These are phyloP conservation scores for Solanum piurae DNA, from an alignment of 257 asterid species.

Conservation along the genomic window DNA sequence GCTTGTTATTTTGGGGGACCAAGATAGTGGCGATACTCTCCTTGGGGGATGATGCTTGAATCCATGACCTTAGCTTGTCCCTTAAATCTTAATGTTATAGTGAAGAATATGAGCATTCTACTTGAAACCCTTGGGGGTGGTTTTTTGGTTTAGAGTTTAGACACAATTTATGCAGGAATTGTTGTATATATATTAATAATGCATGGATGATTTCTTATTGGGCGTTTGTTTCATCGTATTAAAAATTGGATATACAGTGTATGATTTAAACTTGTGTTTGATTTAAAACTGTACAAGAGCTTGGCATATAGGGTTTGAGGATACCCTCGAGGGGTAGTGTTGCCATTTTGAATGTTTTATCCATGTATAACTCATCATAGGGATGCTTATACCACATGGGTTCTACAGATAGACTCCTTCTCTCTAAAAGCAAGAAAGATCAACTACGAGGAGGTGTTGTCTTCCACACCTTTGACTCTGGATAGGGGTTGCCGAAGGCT, in stretches of 20 bases:
- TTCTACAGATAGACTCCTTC: not conserved
- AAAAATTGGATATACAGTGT: not conserved
- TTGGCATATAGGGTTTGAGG: not conserved
- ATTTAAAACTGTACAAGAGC: not conserved
- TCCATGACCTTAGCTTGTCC: not conserved
- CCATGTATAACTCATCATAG: not conserved
- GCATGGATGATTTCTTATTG: not conserved
- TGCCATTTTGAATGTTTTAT: not conserved
- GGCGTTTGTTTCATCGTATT: not conserved
- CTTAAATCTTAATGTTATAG: not conserved
- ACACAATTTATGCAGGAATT: not conserved
- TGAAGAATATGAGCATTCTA: not conserved
- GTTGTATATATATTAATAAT: not conserved
- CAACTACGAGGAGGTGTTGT: not conserved
- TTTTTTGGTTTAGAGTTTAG: not conserved
- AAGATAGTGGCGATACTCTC: not conserved
- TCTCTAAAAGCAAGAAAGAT: not conserved
- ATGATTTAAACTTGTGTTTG: not conserved
- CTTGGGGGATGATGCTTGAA: not conserved
- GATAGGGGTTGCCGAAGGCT: not conserved
- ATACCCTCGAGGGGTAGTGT: not conserved
- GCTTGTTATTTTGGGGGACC: not conserved
- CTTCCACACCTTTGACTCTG: not conserved
- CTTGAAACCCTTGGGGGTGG: not conserved
- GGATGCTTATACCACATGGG: not conserved